Evolutionary conservation across 164 flowering plant species (phyloP).

Genomic region (Hamamelis virginiana): DNA sequence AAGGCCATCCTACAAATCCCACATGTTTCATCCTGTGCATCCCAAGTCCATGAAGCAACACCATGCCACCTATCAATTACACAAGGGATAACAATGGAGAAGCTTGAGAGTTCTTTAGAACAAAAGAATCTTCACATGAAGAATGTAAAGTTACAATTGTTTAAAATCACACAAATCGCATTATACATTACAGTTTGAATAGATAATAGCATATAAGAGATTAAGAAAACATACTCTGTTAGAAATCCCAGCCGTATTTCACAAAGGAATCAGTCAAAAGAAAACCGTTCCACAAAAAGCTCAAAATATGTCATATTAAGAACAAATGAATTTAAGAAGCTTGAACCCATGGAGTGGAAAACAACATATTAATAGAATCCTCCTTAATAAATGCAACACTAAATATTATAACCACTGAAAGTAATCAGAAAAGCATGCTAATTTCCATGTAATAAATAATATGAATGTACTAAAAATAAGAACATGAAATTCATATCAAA

Average conservation of each 20-base stretch:
- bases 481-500: too few relatives aligned
- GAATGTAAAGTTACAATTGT: not conserved
- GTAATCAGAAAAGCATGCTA: too few relatives aligned
- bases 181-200: not conserved
- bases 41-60: constrained; percentile 98
- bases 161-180: not conserved
- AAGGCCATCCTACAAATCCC: constrained; percentile 98
- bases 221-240: constrained; percentile 48
- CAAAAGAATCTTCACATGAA: not conserved
- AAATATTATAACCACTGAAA: too few relatives aligned
- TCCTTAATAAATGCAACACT: too few relatives aligned
- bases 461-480: too few relatives aligned
- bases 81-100: not conserved
- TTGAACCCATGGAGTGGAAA: not conserved
- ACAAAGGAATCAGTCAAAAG: constrained; percentile 29
- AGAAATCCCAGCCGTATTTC: constrained; percentile 10
- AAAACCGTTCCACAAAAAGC: constrained; percentile 18
- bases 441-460: too few relatives aligned
- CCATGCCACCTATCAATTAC: constrained; percentile 71
- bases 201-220: constrained; percentile 2
- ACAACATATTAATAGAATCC: too few relatives aligned
- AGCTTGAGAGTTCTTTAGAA: not conserved
- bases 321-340: not conserved
- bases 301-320: not conserved
- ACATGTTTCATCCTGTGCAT: constrained; percentile 96